A percentile compares a stretch with the other conserved stretches of the same genome.
These are phyloP conservation scores for Lentinula raphanica DNA, from an alignment of 768 basidiomycete genomes.

Conservation along the genomic window DNA sequence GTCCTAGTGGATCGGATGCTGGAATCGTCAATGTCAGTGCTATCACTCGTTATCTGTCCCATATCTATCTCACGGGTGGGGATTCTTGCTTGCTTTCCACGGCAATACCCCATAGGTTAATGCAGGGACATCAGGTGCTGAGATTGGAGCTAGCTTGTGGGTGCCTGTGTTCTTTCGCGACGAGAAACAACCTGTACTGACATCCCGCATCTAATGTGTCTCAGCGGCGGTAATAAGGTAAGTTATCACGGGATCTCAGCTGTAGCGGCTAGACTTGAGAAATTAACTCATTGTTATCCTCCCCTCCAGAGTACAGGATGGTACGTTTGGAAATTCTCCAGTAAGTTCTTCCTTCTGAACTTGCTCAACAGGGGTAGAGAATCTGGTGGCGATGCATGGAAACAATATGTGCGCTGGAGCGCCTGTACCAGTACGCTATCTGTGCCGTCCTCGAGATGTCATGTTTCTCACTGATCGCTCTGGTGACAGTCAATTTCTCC, in stretches of 20 bases:
- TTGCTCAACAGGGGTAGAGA: constrained; percentile 73
- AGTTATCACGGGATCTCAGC: constrained; percentile 14
- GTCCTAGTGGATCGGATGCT: constrained; percentile 81
- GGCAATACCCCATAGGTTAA: constrained; percentile 35
- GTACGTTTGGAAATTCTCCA: constrained; percentile 41
- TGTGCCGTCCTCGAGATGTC: not conserved
- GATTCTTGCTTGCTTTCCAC: not conserved
- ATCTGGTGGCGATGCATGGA: constrained; percentile 98
- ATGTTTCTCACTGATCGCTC: constrained; percentile 10
- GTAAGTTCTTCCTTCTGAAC: constrained; percentile 5
- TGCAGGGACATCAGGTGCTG: constrained; percentile 56
- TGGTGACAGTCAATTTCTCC: constrained; percentile 79
- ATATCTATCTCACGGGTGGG: not conserved
- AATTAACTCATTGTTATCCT: not conserved
- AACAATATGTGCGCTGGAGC: constrained; percentile 91
- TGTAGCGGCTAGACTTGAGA: not conserved
- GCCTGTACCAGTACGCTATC: constrained; percentile 63
- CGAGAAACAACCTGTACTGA: constrained; percentile 3
- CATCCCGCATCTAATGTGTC: constrained; percentile 7
- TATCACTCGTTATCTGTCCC: constrained; percentile 3
- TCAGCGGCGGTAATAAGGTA: constrained; percentile 82
- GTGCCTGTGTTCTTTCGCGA: constrained; percentile 1
- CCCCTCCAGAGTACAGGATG: constrained; percentile 70
- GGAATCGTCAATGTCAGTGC: constrained; percentile 85
- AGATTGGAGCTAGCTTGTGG: constrained; percentile 52